Conservation (phyloP, 2,329 filamentous ascomycete species). For the Aspergillus pseudonomiae region DNA sequence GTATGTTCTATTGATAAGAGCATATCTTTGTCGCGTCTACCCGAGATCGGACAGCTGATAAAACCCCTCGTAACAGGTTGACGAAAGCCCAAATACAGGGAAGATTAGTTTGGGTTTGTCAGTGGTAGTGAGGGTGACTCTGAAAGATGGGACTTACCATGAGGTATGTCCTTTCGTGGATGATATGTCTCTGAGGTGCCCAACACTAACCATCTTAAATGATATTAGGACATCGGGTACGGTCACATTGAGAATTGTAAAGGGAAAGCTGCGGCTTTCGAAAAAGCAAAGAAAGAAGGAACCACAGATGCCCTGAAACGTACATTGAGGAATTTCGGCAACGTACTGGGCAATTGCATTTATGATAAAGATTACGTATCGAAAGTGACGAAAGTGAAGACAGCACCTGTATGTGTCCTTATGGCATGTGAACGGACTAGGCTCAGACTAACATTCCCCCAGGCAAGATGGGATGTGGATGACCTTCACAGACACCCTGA, state of each 20-base stretch:
- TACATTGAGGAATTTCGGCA: constrained; percentile 87
- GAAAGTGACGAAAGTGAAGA: constrained; percentile 89
- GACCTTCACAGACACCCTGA: constrained; percentile 81
- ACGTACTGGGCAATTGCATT: constrained; percentile 95
- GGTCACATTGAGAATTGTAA: constrained; percentile 96
- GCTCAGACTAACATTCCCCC: constrained; percentile 18
- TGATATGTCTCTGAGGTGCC: too few relatives aligned
- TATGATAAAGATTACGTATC: constrained; percentile 94
- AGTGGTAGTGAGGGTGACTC: constrained; percentile 85
- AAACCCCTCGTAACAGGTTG: constrained; percentile 55
- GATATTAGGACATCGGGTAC: constrained; percentile 78
- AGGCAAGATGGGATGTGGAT: constrained; percentile 74
- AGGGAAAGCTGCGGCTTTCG: constrained; percentile 91
- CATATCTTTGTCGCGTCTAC: too few relatives aligned
- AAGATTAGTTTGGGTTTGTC: constrained; percentile 85
- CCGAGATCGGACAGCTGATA: constrained; percentile 4
- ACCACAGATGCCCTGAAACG: constrained; percentile 93
- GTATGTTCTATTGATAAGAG: constrained; percentile 46
- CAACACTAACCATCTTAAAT: neutral
- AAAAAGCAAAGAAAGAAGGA: constrained; percentile 98
- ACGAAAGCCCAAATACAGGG: constrained; percentile 76
- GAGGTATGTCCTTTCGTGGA: constrained; percentile 57
- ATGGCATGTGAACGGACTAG: neutral
- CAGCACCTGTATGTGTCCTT: constrained; percentile 57
- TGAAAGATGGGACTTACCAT: constrained; percentile 93